Evolutionary conservation across 176 grass and related monocot genomes (phyloP).

Genomic region (Cenchrus purpureus): DNA sequence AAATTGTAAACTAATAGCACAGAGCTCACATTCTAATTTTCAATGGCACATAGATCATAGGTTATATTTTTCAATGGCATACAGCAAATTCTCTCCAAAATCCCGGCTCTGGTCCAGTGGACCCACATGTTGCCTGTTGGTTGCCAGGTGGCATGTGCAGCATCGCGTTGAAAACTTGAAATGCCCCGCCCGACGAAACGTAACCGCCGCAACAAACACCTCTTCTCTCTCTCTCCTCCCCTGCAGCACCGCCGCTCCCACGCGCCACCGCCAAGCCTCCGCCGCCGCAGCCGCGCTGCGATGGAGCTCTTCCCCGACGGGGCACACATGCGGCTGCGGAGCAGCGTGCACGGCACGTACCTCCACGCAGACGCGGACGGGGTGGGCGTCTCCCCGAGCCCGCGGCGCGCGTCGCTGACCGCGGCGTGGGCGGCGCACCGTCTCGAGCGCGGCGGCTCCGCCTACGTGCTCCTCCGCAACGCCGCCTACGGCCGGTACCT

Average conservation of each 20-base stretch:
- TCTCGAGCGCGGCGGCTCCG: neutral
- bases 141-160: neutral
- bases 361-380: neutral
- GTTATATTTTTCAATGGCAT: too few relatives aligned
- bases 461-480: neutral
- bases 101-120: too few relatives aligned
- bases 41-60: too few relatives aligned
- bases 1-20: too few relatives aligned
- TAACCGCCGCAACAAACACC: neutral
- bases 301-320: neutral
- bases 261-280: neutral
- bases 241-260: neutral
- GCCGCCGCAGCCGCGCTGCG: neutral
- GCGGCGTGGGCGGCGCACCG: neutral
- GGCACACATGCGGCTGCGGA: neutral
- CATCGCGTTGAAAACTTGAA: neutral
- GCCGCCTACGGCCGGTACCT: conserved; percentile 3
- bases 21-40: too few relatives aligned
- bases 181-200: neutral
- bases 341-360: neutral
- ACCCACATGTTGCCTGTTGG: too few relatives aligned
- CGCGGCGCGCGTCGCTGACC: neutral
- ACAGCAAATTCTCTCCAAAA: too few relatives aligned
- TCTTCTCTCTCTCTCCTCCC: neutral
- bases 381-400: neutral